Evolutionary conservation across 2,329 filamentous ascomycete species (phyloP), one percentile per base, ranked within the genome.

Genomic region (Westerdykella ornata): DNA sequence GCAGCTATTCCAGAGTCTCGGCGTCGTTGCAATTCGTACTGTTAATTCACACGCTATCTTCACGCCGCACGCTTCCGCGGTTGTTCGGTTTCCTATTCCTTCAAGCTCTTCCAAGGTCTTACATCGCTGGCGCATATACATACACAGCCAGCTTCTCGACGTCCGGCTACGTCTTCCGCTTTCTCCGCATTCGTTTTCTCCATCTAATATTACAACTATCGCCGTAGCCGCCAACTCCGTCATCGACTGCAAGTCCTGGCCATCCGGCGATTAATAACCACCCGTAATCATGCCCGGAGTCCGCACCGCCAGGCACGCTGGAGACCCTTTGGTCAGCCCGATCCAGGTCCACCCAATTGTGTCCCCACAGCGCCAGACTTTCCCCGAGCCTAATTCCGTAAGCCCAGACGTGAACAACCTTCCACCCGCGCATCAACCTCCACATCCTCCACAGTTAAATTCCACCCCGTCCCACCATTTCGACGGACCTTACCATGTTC

Each of bases 361-460:
- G 44, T 64, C 61, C 51, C 61, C 62, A 56, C 60, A 54, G 33
- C 46, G 45, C 44, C 33, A 52, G 38, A 44, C 48, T 39, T 60
- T 53, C 59, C 56, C 57, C 57, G 57, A 47, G 38, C 48, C 58
- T 62, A 60, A 64, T 51, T 46, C 62, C 52, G 58, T 47, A 42
- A 38, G 32, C n/a, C 33, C 22, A 28, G 20, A 53, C 44, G 51
- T 56, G 54, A 55, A 42, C 37, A 39, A 33, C 11, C 12, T 9
- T 3, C 30, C 22, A 32, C 15, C 43, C 15, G 29, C 46, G 38
- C 45, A 49, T 41, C 51, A 41, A 42, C 48, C 57, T 51, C 51
- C 54, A 42, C 45, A 44, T 28, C 59, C 52, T 47, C 51, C 56
- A 43, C 54, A 52, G 38, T 16, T 30, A 22, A 18, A 47, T 46